These are phyloP conservation scores for Penicillium sp. DNA, from an alignment of 2,329 filamentous ascomycete genomes.

Conservation along the genomic window DNA sequence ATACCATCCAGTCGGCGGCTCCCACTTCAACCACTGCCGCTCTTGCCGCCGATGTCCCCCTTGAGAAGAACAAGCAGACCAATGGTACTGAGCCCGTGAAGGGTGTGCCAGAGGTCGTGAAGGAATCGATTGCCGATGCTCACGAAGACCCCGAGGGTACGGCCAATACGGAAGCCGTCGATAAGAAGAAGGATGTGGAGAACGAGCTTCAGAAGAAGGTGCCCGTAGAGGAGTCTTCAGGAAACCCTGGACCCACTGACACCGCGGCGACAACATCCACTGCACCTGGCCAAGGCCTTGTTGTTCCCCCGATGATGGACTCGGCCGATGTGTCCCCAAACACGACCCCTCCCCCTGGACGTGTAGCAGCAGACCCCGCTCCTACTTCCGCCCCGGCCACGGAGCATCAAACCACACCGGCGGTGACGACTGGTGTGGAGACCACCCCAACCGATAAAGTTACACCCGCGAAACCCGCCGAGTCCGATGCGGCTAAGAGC, in stretches of 20 bases:
- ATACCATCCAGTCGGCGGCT: constrained; percentile 55
- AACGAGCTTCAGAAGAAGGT: constrained; percentile 67
- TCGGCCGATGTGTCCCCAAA: constrained; percentile 33
- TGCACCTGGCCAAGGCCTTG: constrained; percentile 46
- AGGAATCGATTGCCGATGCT: constrained; percentile 53
- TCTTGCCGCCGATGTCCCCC: constrained; percentile 49
- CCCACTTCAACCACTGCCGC: constrained; percentile 53
- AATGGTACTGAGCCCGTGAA: constrained; percentile 26
- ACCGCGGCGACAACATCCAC: constrained; percentile 44
- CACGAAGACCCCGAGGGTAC: constrained; percentile 72
- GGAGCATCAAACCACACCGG: constrained; percentile 12
- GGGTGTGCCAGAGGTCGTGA: constrained; percentile 50
- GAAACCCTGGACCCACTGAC: constrained; percentile 45
- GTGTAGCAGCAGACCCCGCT: constrained; percentile 14
- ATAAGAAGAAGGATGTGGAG: constrained; percentile 77
- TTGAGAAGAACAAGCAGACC: constrained; percentile 40
- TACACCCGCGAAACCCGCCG: constrained; percentile 26
- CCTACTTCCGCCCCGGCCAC: constrained; percentile 15
- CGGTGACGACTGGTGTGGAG: constrained; percentile 22
- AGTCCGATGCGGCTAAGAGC: constrained; percentile 3
- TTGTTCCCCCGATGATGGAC: constrained; percentile 16
- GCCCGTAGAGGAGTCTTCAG: constrained; percentile 38
- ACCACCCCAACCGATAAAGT: constrained; percentile 22
- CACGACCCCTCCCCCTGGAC: constrained; percentile 29
- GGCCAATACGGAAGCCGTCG: constrained; percentile 68